Evolutionary conservation across 2,329 filamentous ascomycete genomes (phyloP).

Genomic region (Colletotrichum musicola): DNA sequence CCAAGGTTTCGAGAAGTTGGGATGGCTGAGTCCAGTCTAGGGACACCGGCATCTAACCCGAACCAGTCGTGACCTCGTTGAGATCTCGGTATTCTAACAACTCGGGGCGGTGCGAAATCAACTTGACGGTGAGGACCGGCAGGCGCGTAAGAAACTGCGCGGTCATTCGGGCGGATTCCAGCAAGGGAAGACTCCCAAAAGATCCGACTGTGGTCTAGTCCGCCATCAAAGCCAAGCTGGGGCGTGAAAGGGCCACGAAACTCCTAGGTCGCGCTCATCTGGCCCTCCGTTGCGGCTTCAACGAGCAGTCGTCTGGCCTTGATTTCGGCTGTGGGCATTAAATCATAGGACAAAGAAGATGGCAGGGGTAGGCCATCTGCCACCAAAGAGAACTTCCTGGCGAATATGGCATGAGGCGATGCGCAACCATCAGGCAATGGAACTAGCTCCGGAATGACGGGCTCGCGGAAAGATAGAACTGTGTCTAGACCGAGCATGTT

Average conservation of each 20-base stretch:
- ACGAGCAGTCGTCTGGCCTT: slow-evolving; percentile 53
- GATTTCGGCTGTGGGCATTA: slow-evolving; percentile 57
- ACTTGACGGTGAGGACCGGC: background rate
- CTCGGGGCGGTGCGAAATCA: background rate
- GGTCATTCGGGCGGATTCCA: slow-evolving; percentile 1
- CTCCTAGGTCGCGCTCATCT: slow-evolving; percentile 46
- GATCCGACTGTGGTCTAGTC: slow-evolving; percentile 56
- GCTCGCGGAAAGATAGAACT: slow-evolving; percentile 24
- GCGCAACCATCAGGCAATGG: slow-evolving; percentile 51
- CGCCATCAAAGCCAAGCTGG: slow-evolving; percentile 59
- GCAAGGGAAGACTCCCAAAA: slow-evolving; percentile 5
- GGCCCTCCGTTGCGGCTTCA: slow-evolving; percentile 44
- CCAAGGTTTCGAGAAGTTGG: background rate
- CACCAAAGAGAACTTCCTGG: slow-evolving; percentile 56
- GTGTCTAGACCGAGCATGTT: slow-evolving; percentile 31
- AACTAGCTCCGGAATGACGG: slow-evolving; percentile 35
- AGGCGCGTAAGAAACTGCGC: background rate
- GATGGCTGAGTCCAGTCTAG: background rate
- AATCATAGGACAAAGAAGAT: slow-evolving; percentile 47
- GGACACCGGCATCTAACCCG: slow-evolving; percentile 21
- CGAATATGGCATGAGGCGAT: slow-evolving; percentile 60
- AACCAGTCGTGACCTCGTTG: slow-evolving; percentile 36
- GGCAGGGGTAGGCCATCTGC: slow-evolving; percentile 49
- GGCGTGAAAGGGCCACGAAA: slow-evolving; percentile 60
- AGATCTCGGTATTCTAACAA: background rate